Evolutionary conservation across 148 eudicot genomes (phyloP).

Genomic region (Fagopyrum esculentum): DNA sequence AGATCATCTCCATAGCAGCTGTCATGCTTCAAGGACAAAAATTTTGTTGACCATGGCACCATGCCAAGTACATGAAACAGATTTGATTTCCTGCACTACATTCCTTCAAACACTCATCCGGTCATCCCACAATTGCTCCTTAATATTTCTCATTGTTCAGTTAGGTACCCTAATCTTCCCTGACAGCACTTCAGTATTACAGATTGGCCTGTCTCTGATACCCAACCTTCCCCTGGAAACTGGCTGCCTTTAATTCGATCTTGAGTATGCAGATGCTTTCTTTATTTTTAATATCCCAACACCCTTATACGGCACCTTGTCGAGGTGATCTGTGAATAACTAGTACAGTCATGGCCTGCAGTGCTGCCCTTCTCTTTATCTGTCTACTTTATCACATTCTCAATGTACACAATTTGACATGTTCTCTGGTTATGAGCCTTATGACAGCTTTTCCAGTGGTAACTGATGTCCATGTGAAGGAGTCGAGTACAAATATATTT

Average conservation of each 20-base stretch:
- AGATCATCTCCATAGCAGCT: not conserved
- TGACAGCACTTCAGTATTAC: not conserved
- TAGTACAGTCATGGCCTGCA: not conserved
- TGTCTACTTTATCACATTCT: not conserved
- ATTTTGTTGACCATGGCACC: not conserved
- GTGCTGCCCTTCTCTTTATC: not conserved
- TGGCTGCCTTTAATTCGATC: not conserved
- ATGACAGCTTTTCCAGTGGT: conserved; percentile 75
- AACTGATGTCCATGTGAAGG: conserved; percentile 47
- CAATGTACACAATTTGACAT: conserved; percentile 14
- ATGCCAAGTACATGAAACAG: not conserved
- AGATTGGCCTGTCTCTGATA: not conserved
- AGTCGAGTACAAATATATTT: conserved; percentile 42
- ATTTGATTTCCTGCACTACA: not conserved
- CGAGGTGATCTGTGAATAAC: not conserved
- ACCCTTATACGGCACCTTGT: not conserved
- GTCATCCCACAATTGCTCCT: not conserved
- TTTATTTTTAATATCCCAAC: not conserved
- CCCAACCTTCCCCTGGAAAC: not conserved
- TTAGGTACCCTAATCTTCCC: not conserved
- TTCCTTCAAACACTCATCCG: not conserved
- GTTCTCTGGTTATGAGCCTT: conserved; percentile 12
- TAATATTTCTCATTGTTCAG: not conserved
- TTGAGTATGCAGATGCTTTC: not conserved
- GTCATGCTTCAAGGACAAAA: not conserved